Evolutionary conservation across 2,329 filamentous ascomycete species (phyloP), one percentile per base, ranked within the genome.

Genomic region (Alternaria sp.): DNA sequence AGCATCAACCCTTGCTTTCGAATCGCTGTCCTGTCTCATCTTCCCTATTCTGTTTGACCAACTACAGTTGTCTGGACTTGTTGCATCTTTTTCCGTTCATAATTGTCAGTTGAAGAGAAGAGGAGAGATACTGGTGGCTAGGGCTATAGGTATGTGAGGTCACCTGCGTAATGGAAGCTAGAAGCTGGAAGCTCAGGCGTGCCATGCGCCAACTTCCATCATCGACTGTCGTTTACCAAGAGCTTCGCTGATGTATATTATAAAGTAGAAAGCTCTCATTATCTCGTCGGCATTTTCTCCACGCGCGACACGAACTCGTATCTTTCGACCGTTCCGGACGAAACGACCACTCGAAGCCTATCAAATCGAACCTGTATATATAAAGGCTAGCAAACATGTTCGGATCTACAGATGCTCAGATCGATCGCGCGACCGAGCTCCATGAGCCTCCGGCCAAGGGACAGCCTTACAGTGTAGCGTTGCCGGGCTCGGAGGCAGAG

Each of bases 401-500:
- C 43, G 71, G 72, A 41, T 48, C 60, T 9, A 45, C 57, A 57
- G 74, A 76, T 52, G 62, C 69, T 30, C 74, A 76, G 61, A 45
- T 76, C 16, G 66, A 75, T 65, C 71, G 72, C 54, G 78, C 76
- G 8, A 59, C 56, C 12, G 86, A 89, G 75, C 80, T 92, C 59
- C 80, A 84, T 53, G 76, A 81, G 58, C 85, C 87, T 16, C 92
- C 93, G 49, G 89, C 92, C 4, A 86, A 90, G 9, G 93, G 93
- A 66, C 83, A 87, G 50, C 92, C 93, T 1, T 95, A 95, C 76
- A 91, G 90, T 46, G 83, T 97, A 14, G 83, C 92, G 12, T 72
- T 99, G 20, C 90, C 93, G 1, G 91, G 91, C 64, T 90, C 90
- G 48, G 87, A 92, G 79, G 83, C 85, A 62, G 88, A 92, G 50